Percentiles rank a stretch among this genome's conserved stretches.
These are phyloP conservation scores for Inonotus hispidus DNA, from an alignment of 1,284 basidiomycete genomes.

Conservation along the genomic window DNA sequence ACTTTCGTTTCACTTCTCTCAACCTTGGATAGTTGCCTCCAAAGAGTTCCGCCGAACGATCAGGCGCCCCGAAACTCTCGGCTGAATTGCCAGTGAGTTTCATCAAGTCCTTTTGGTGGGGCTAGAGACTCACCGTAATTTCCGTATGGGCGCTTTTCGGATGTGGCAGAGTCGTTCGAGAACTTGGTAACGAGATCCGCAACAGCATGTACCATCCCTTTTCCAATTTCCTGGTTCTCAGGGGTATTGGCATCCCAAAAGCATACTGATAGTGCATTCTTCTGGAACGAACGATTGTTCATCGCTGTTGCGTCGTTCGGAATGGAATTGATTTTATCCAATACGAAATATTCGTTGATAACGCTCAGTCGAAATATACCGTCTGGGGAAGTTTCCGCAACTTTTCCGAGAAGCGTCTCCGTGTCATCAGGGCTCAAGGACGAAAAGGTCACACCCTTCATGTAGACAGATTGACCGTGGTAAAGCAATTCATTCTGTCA, in stretches of 20 bases:
- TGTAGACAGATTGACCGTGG: constrained; percentile 19
- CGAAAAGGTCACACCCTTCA: constrained; percentile 19
- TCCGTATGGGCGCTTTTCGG: constrained; percentile 23
- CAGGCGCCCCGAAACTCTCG: not conserved
- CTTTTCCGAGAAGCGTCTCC: not conserved
- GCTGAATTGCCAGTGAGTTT: not conserved
- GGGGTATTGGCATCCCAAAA: constrained; percentile 33
- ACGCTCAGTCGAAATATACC: not conserved
- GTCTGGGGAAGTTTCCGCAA: constrained; percentile 2
- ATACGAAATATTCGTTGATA: constrained; percentile 38
- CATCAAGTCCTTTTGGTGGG: not conserved
- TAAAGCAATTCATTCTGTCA: constrained; percentile 2
- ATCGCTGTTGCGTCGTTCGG: constrained; percentile 34
- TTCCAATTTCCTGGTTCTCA: constrained; percentile 27
- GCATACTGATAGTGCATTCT: constrained; percentile 30
- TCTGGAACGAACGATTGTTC: constrained; percentile 28
- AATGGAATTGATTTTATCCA: constrained; percentile 34
- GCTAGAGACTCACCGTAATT: constrained; percentile 25
- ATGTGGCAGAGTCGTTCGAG: constrained; percentile 2
- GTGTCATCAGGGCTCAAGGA: constrained; percentile 1
- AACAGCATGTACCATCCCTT: constrained; percentile 22
- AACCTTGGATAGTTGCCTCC: constrained; percentile 16
- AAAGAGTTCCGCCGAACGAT: constrained; percentile 11
- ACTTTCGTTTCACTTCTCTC: constrained; percentile 18
- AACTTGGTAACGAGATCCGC: constrained; percentile 18